Evolutionary conservation across 192 early-diverging fungal species (phyloP).

Genomic region (Rhizoclosmatium sp.): DNA sequence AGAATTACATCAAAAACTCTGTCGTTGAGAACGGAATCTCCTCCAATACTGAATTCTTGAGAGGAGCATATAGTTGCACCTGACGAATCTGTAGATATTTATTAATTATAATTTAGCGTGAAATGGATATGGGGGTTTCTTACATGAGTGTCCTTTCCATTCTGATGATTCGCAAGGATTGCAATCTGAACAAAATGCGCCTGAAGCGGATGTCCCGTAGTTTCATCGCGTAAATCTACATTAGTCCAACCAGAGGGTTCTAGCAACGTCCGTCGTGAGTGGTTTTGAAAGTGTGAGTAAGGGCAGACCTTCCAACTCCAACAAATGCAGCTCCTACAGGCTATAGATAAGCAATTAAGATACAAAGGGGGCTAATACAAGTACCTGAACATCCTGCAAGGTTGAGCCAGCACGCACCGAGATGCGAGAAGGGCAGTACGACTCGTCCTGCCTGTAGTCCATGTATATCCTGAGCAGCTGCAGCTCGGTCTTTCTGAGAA

Average conservation of each 20-base stretch:
- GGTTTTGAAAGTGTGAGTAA: not conserved
- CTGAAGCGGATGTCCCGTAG: conserved; percentile 60
- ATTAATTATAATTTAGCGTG: not conserved
- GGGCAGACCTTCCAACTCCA: conserved; percentile 25
- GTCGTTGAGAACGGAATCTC: conserved; percentile 57
- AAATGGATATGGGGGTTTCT: conserved; percentile 14
- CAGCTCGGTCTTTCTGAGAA: conserved; percentile 67
- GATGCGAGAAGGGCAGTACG: conserved; percentile 77
- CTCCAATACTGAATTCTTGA: conserved; percentile 43
- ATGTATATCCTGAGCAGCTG: conserved; percentile 63
- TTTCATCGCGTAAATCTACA: conserved; percentile 59
- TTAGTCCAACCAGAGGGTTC: conserved; percentile 77
- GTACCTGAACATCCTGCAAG: conserved; percentile 71
- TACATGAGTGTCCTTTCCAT: conserved; percentile 86
- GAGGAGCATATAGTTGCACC: conserved; percentile 26
- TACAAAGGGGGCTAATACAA: no score
- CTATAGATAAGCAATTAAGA: not conserved
- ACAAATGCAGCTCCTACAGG: conserved; percentile 35
- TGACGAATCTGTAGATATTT: not conserved
- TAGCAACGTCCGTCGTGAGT: conserved; percentile 54
- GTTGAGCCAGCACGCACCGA: conserved; percentile 73
- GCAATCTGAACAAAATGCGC: conserved; percentile 74
- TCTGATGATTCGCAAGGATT: conserved; percentile 76
- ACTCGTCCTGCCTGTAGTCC: conserved; percentile 82
- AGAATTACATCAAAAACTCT: conserved; percentile 54